phyloP scores from a whole-genome alignment of 441 rosid genomes.

The Biscutella laevigata region DNA sequence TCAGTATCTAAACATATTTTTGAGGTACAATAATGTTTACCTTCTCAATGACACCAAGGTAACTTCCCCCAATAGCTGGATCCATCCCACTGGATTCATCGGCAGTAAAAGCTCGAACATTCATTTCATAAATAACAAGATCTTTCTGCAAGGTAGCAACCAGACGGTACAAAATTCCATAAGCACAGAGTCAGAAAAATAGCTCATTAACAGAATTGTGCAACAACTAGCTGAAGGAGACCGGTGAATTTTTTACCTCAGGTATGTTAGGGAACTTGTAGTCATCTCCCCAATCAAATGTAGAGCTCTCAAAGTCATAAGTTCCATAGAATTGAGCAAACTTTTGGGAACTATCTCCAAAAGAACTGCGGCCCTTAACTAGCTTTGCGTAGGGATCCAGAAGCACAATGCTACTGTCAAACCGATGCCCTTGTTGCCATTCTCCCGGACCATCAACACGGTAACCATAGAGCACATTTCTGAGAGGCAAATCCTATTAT shows the following conservation, averaged over 20 bases:
- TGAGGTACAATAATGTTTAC: conserved; percentile 27
- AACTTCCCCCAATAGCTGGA: conserved; percentile 60
- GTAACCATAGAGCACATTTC: conserved; percentile 74
- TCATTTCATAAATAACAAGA: conserved; percentile 92
- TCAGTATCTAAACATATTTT: neutral
- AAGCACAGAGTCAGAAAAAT: neutral
- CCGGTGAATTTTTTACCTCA: conserved; percentile 42
- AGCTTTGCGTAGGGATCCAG: conserved; percentile 90
- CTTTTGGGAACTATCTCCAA: conserved; percentile 61
- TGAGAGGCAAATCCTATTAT: conserved; percentile 63
- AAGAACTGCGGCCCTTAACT: conserved; percentile 61
- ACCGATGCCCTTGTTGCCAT: conserved; percentile 83
- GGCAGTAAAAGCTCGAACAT: conserved; percentile 87
- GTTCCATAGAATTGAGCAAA: conserved; percentile 66
- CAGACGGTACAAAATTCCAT: neutral
- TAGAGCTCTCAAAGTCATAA: conserved; percentile 68
- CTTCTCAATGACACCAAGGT: conserved; percentile 80
- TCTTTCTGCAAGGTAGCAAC: conserved; percentile 54
- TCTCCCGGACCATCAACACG: conserved; percentile 75
- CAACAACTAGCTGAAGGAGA: neutral
- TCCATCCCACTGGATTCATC: conserved; percentile 80
- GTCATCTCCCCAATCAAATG: conserved; percentile 80
- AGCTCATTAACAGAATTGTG: conserved; percentile 9
- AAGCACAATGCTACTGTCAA: conserved; percentile 53
- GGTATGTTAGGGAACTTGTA: conserved; percentile 65